Percentiles rank a stretch among this genome's conserved stretches.
Conservation (phyloP, 2,329 filamentous ascomycete genomes). For the Lachnellula cervina region DNA sequence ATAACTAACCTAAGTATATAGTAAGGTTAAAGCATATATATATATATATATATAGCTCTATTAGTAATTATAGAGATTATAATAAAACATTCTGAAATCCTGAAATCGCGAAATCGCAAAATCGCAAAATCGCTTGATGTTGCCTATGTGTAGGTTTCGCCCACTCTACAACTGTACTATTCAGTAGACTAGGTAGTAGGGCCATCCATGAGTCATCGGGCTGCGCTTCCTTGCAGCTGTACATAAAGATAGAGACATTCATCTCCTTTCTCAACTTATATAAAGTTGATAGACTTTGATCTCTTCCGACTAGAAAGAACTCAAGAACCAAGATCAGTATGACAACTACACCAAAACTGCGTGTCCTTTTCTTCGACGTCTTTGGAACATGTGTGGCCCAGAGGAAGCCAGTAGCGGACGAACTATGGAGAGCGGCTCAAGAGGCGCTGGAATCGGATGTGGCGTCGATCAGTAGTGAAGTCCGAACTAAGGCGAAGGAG, state of each 20-base stretch:
- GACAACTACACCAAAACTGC: constrained; percentile 11
- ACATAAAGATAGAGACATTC: constrained; percentile 7
- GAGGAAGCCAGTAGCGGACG: constrained; percentile 13
- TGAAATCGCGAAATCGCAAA: too few relatives aligned
- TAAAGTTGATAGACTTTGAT: background rate
- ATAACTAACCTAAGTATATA: too few relatives aligned
- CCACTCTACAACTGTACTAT: too few relatives aligned
- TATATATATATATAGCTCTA: too few relatives aligned
- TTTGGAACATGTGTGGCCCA: constrained; percentile 17
- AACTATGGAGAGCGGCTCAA: constrained; percentile 13
- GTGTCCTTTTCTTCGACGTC: constrained; percentile 17
- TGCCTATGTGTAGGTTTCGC: too few relatives aligned
- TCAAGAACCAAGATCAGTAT: constrained; percentile 11
- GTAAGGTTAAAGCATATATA: too few relatives aligned
- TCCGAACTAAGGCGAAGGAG: constrained; percentile 14
- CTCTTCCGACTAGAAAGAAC: constrained; percentile 6
- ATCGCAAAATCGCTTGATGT: too few relatives aligned
- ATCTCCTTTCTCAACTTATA: constrained; percentile 11
- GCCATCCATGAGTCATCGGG: too few relatives aligned
- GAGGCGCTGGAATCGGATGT: constrained; percentile 15
- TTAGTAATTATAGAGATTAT: too few relatives aligned
- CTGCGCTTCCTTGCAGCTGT: background rate
- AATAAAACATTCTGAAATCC: too few relatives aligned
- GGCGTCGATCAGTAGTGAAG: constrained; percentile 15
- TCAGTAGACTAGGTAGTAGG: too few relatives aligned